phyloP scores from a whole-genome alignment of 495 filamentous ascomycete genomes.

The Penicillium herquei region DNA sequence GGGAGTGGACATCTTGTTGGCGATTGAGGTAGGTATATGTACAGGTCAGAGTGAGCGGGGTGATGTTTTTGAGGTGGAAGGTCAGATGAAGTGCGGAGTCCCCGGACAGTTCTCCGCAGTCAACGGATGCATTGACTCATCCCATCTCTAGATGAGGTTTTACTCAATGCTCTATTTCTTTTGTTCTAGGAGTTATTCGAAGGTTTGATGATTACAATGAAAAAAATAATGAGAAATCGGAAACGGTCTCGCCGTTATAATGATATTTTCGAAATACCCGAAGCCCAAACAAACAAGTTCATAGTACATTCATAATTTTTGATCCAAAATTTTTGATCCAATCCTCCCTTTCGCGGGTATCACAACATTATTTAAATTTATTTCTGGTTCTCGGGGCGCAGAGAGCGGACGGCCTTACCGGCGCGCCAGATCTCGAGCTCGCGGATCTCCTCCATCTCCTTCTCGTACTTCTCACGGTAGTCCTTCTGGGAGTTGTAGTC shows the following conservation, averaged over 20 bases:
- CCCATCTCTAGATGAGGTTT: too few relatives aligned
- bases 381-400: slow-evolving; percentile 92
- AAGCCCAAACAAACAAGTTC: slow-evolving; percentile 33
- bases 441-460: slow-evolving; percentile 95
- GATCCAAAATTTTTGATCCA: slow-evolving; percentile 17
- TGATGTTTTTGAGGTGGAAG: not conserved
- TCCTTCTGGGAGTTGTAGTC: slow-evolving; percentile 93
- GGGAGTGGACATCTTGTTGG: slow-evolving; percentile 15
- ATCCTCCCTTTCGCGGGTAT: slow-evolving; percentile 26
- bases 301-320: slow-evolving; percentile 46
- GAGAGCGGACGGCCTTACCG: slow-evolving; percentile 89
- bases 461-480: slow-evolving; percentile 93
- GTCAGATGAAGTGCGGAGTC: not conserved
- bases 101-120: slow-evolving; percentile 12
- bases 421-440: slow-evolving; percentile 98
- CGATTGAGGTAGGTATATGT: not conserved
- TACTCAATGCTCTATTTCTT: too few relatives aligned
- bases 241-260: not conserved
- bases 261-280: slow-evolving; percentile 11
- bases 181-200: not conserved
- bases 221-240: not conserved
- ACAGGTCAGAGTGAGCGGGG: not conserved
- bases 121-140: too few relatives aligned
- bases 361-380: slow-evolving; percentile 46
- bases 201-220: not conserved